Conservation (phyloP, 179 eudicot genomes). For the Silene coronaria region DNA sequence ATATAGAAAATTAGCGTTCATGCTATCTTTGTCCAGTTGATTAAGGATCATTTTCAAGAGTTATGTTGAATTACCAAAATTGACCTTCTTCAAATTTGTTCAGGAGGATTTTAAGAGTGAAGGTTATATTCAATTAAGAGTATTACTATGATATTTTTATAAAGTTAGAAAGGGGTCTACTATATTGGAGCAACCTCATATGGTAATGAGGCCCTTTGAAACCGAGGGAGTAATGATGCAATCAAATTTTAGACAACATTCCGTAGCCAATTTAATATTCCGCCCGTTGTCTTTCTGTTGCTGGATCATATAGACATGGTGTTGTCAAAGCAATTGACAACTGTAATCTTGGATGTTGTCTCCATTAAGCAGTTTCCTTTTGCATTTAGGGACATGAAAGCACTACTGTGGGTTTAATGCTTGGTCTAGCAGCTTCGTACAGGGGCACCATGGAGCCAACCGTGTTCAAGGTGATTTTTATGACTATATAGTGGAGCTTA, state of each 20-base stretch:
- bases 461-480: slow-evolving; percentile 69
- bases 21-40: not conserved
- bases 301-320: not conserved
- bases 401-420: slow-evolving; percentile 95
- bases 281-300: not conserved
- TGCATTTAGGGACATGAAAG: slow-evolving; percentile 74
- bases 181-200: not conserved
- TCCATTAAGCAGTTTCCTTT: slow-evolving; percentile 11
- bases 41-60: not conserved
- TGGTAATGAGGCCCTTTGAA: not conserved
- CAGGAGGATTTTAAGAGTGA: not conserved
- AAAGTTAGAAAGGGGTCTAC: not conserved
- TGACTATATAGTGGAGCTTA: slow-evolving; percentile 1
- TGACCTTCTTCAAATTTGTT: not conserved
- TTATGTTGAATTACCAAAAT: not conserved
- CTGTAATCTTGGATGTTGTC: slow-evolving; percentile 1
- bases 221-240: not conserved
- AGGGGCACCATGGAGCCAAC: slow-evolving; percentile 94
- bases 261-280: not conserved
- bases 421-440: slow-evolving; percentile 95
- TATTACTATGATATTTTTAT: not conserved
- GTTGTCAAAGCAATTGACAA: not conserved
- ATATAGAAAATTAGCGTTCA: not conserved
- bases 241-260: not conserved
- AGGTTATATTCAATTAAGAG: not conserved